A percentile compares a stretch with the other conserved stretches of the same genome.
Evolutionary conservation across 345 rosid species (phyloP).

Genomic region (Firmiana major): DNA sequence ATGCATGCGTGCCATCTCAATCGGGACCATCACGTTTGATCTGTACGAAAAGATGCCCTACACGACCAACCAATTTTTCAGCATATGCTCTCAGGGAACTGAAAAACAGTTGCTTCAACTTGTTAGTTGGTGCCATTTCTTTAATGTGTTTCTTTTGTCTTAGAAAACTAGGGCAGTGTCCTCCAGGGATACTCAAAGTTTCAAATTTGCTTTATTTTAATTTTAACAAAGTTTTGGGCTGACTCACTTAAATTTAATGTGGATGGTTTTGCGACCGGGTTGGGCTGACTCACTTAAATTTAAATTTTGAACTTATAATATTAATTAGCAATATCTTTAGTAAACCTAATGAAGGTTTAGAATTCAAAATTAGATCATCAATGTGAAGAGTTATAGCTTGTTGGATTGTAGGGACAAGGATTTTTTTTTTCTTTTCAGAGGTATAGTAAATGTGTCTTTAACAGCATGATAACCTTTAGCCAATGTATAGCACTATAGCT

Average conservation of each 20-base stretch:
- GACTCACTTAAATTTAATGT: too few species aligned
- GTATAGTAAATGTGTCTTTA: neutral
- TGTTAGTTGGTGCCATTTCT: neutral
- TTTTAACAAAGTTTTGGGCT: neutral
- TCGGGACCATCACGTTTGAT: slow-evolving; percentile 1
- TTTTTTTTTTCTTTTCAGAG: neutral
- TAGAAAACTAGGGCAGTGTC: neutral
- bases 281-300: too few species aligned
- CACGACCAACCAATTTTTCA: neutral
- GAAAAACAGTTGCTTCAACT: slow-evolving; percentile 6
- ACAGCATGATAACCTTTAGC: neutral
- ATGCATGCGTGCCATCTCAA: neutral
- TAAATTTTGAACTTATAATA: too few species aligned
- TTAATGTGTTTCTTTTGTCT: neutral
- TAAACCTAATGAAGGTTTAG: neutral
- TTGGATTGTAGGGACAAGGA: slow-evolving; percentile 5
- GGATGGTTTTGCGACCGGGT: too few species aligned
- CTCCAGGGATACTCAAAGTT: neutral
- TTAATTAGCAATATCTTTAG: too few species aligned
- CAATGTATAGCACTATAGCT: neutral
- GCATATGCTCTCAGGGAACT: slow-evolving; percentile 8
- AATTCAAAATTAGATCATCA: neutral
- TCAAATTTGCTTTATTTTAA: neutral
- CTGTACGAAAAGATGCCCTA: neutral
- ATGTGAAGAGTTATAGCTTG: neutral